A percentile compares a stretch with the other conserved stretches of the same genome.
Evolutionary conservation across 768 basidiomycete species (phyloP).

Genomic region (Boletus huronensis): DNA sequence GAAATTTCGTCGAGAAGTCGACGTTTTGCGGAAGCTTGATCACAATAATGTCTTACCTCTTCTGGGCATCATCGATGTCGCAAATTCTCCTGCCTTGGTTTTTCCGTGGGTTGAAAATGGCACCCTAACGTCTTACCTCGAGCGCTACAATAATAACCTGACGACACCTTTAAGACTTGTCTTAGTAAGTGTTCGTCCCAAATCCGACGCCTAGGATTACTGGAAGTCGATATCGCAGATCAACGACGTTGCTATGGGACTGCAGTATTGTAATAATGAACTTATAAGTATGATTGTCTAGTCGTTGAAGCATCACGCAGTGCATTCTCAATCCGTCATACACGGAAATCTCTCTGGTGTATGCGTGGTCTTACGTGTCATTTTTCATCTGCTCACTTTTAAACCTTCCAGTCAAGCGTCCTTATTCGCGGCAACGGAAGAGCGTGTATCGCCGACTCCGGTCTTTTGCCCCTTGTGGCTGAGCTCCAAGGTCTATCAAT

Average conservation of each 20-base stretch:
- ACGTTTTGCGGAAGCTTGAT: background rate
- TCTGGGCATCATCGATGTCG: background rate
- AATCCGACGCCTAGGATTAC: background rate
- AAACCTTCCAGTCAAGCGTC: background rate
- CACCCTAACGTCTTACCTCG: background rate
- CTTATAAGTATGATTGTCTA: background rate
- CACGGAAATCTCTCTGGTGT: background rate
- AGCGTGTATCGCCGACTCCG: background rate
- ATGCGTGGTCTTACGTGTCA: background rate
- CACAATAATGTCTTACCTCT: background rate
- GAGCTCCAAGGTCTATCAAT: background rate
- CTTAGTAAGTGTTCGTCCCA: background rate
- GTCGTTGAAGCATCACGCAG: background rate
- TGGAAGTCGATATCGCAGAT: background rate
- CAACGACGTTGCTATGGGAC: background rate
- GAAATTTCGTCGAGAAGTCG: background rate
- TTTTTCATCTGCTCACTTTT: background rate
- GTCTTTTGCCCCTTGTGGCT: background rate
- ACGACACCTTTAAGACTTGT: background rate
- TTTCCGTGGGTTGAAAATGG: background rate
- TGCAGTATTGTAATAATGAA: background rate
- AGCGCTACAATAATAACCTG: background rate
- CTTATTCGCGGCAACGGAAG: background rate
- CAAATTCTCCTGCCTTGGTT: background rate
- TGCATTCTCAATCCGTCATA: background rate